Base-by-base conservation (phyloP, 2,329 filamentous ascomycete species). In the Fusarium stilboides region DNA sequence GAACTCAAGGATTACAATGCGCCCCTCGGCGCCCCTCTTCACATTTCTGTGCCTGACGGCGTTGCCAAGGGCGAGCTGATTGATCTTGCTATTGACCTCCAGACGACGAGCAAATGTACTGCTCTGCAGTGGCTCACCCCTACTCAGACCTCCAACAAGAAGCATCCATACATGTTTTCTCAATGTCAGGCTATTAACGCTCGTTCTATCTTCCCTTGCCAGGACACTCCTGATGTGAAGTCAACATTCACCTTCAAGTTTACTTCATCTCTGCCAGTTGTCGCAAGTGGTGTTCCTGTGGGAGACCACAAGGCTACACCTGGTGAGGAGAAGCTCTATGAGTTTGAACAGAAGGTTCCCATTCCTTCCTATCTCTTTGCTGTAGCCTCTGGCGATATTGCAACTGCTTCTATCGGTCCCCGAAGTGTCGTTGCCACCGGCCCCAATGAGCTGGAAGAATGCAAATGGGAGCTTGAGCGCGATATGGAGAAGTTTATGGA, bases 121-220 rank as follows among this genome's bases (percentile, higher is more conserved):
- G 95, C 95, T 12, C 85, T 99, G 66, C 95, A 98, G 81, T 99
- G 96, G 95, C 87, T 99, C 80, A 94, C 92, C 1, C 94, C 94
- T 3, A 92, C 91, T 33, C 96, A 98, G 83, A 98, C 96, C 1
- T 94, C 93, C 61, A 98, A 97, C 87, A 94, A 94, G 84, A 96
- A 94, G 80, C 92, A 97, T 72, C 95, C 95, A 2, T 98, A 98
- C 81, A 95, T 98, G 90, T 98, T 98, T 84, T 97, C 93, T 44
- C 96, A 98, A 83, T 97, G 94, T 80, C 95, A 99, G 84, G 94
- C 95, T 55, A 98, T 98, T 76, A 94, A 98, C 76, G 94, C 93
- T 43, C 90, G 96, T 63, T 97, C 94, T 47, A 88, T 98, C 65
- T 97, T 98, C 80, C 96, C 96, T 8, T 98, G 95, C 81, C 95